These are phyloP conservation scores for Pleurotus platypus DNA, from an alignment of 768 basidiomycete species.

Conservation along the genomic window DNA sequence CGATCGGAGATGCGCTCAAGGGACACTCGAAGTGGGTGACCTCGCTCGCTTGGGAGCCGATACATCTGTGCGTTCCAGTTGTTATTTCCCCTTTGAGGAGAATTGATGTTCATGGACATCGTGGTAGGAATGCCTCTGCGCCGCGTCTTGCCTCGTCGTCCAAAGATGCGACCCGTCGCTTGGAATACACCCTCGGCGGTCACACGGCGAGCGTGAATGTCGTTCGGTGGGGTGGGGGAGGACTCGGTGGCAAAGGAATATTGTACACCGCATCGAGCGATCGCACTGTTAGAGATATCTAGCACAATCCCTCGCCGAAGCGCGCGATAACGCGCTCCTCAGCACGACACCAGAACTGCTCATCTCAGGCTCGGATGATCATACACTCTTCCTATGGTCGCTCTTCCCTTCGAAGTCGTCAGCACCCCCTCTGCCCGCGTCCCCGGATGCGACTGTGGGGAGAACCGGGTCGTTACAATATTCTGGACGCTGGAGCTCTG, in stretches of 20 bases:
- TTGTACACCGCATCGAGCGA: slow-evolving; percentile 96
- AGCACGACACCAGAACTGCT: slow-evolving; percentile 71
- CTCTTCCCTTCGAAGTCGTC: slow-evolving; percentile 48
- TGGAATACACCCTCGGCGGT: slow-evolving; percentile 86
- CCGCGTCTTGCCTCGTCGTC: slow-evolving; percentile 93
- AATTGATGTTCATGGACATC: not conserved
- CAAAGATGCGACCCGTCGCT: slow-evolving; percentile 74
- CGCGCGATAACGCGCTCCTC: slow-evolving; percentile 72
- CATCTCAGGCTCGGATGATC: slow-evolving; percentile 96
- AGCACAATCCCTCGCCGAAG: slow-evolving; percentile 77
- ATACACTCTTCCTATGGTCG: slow-evolving; percentile 96
- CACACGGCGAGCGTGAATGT: slow-evolving; percentile 94
- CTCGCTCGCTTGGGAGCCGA: slow-evolving; percentile 92
- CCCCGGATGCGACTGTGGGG: slow-evolving; percentile 17
- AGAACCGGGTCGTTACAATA: too few species aligned
- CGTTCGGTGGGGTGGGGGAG: slow-evolving; percentile 93
- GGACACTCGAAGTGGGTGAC: slow-evolving; percentile 98
- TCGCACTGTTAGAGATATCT: slow-evolving; percentile 68
- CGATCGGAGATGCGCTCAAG: slow-evolving; percentile 83
- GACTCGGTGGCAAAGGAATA: slow-evolving; percentile 53
- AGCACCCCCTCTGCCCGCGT: slow-evolving; percentile 12
- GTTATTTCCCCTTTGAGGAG: too few species aligned
- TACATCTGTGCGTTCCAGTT: slow-evolving; percentile 66
- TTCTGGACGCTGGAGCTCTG: too few species aligned
- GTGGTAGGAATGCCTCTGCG: slow-evolving; percentile 60